Percentiles rank a stretch among this genome's conserved stretches.
Evolutionary conservation across 2,329 filamentous ascomycete species (phyloP).

Genomic region (Arthrinium puccinioides): DNA sequence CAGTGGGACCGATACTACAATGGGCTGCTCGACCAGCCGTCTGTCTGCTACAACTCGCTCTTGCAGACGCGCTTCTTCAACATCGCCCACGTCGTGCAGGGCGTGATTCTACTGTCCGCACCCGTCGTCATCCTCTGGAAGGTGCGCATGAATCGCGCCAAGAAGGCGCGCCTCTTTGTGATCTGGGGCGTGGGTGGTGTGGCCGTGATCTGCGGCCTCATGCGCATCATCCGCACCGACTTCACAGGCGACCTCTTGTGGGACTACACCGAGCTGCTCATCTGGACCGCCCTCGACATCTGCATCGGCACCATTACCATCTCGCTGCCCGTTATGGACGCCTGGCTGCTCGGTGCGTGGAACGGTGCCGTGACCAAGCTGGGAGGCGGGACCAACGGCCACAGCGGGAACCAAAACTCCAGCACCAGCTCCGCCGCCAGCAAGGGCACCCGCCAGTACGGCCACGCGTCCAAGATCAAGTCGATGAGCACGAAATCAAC

Average conservation of each 20-base stretch:
- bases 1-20: conserved; percentile 18
- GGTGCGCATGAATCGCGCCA: conserved; percentile 19
- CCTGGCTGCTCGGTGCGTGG: conserved; percentile 14
- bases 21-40: conserved; percentile 12
- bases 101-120: conserved; percentile 22
- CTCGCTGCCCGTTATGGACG: conserved; percentile 25
- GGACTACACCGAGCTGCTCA: conserved; percentile 18
- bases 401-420: not conserved
- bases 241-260: conserved; percentile 14
- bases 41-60: conserved; percentile 13
- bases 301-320: conserved; percentile 23
- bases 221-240: conserved; percentile 17
- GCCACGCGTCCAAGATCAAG: not conserved
- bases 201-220: conserved; percentile 20
- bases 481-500: not conserved
- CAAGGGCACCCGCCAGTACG: not conserved
- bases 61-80: conserved; percentile 16
- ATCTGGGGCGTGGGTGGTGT: conserved; percentile 24
- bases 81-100: conserved; percentile 25
- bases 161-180: conserved; percentile 22
- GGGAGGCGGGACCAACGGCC: conserved; percentile 5
- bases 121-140: conserved; percentile 28
- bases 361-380: conserved; percentile 6
- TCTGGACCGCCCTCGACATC: conserved; percentile 24
- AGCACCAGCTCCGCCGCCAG: not conserved